Conservation (phyloP, 2,329 filamentous ascomycete species). For the Bipolaris gigantea region DNA sequence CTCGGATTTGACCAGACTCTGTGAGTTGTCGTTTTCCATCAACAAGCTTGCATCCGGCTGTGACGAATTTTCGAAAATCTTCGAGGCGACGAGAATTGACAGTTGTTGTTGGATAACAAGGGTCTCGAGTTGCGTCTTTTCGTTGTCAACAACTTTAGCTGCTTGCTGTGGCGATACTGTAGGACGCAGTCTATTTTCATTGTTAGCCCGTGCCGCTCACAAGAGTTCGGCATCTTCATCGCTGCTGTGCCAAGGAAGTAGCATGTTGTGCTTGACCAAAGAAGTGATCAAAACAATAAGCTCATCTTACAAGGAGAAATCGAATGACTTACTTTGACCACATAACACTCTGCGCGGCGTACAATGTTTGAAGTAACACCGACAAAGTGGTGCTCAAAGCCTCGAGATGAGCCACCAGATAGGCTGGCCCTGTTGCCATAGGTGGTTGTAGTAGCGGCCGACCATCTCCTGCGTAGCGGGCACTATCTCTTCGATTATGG, state of each 20-base stretch:
- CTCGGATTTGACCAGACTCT: conserved; percentile 23
- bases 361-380: conserved; percentile 44
- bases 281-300: too few relatives aligned
- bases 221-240: not conserved
- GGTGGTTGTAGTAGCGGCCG: conserved; percentile 14
- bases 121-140: conserved; percentile 42
- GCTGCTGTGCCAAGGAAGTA: not conserved
- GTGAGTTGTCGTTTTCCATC: conserved; percentile 37
- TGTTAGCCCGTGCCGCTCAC: conserved; percentile 1
- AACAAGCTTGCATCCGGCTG: conserved; percentile 21
- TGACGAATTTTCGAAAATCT: conserved; percentile 21
- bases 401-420: conserved; percentile 42
- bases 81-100: conserved; percentile 33
- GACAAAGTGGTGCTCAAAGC: conserved; percentile 40
- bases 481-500: conserved; percentile 3
- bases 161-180: conserved; percentile 39
- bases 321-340: conserved; percentile 41
- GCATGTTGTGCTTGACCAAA: too few relatives aligned
- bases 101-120: conserved; percentile 47
- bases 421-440: conserved; percentile 29
- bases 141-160: conserved; percentile 38
- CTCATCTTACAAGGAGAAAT: not conserved
- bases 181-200: conserved; percentile 27
- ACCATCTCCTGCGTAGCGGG: conserved; percentile 2
- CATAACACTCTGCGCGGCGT: conserved; percentile 44